Conservation (phyloP, 805 yeast species). For the Candida orba region DNA sequence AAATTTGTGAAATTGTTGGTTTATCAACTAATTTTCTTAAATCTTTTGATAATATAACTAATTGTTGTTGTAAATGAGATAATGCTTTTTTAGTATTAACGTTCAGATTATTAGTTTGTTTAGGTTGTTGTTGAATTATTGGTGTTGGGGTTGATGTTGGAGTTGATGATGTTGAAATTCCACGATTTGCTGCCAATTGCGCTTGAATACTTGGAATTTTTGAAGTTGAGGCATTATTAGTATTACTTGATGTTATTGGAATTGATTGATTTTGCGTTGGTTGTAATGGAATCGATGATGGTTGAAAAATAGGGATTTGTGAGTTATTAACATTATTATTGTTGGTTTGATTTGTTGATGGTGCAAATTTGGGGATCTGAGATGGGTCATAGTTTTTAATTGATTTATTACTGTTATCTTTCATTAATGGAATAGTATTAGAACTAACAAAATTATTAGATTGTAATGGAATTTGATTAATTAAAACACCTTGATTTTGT, state of each 20-base stretch:
- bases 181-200: conserved; percentile 28
- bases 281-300: background rate
- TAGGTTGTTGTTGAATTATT: conserved; percentile 22
- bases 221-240: background rate
- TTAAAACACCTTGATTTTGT: background rate
- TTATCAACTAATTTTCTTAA: conserved; percentile 63
- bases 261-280: background rate
- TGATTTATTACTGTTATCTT: background rate
- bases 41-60: conserved; percentile 72
- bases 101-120: conserved; percentile 17
- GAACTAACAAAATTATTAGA: background rate
- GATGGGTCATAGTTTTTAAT: conserved; percentile 2
- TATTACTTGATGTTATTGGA: background rate
- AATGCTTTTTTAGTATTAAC: conserved; percentile 53
- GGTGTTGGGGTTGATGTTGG: conserved; percentile 19
- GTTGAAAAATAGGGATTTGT: conserved; percentile 7
- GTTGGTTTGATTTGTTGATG: background rate
- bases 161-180: conserved; percentile 10
- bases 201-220: conserved; percentile 23
- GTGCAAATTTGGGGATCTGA: conserved; percentile 7
- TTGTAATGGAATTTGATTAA: conserved; percentile 2
- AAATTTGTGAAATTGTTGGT: conserved; percentile 73
- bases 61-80: conserved; percentile 78
- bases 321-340: background rate
- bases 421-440: background rate